Evolutionary conservation across 371 early-diverging fungal species (phyloP).

Genomic region (Batkoa obscura): DNA sequence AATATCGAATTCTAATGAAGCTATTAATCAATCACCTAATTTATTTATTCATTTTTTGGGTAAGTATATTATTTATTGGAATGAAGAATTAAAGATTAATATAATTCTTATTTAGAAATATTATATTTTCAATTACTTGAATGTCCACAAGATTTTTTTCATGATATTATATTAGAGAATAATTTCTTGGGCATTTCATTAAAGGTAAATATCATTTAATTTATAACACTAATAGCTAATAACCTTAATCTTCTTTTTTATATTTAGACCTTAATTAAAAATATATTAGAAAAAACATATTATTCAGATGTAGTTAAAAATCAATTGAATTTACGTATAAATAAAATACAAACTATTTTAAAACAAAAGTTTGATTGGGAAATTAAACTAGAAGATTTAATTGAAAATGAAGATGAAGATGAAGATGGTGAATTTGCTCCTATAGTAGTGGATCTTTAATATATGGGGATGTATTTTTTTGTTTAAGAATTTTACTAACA

Average conservation of each 20-base stretch:
- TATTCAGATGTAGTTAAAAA: background rate
- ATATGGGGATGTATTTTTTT: too few species aligned
- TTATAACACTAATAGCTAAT: background rate
- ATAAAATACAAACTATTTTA: too few species aligned
- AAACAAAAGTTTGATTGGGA: slow-evolving; percentile 1
- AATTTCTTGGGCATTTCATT: background rate
- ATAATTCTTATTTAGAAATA: background rate
- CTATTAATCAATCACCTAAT: slow-evolving; percentile 18
- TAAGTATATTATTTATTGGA: too few species aligned
- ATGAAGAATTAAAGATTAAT: too few species aligned
- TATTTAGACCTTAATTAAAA: background rate
- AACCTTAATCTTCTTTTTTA: background rate
- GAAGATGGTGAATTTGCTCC: background rate
- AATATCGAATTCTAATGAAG: slow-evolving; percentile 41
- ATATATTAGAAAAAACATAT: background rate
- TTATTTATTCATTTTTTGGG: slow-evolving; percentile 37
- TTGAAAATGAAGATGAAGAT: background rate
- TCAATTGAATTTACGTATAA: too few species aligned
- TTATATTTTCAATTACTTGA: background rate
- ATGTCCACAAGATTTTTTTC: background rate
- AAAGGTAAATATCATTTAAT: background rate
- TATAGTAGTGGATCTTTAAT: background rate
- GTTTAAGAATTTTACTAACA: too few species aligned
- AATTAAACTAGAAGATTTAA: background rate
- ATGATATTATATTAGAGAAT: background rate